Percentiles rank a stretch among this genome's conserved stretches.
Conservation (phyloP, 257 asterid species). For the Nicotiana attenuata region DNA sequence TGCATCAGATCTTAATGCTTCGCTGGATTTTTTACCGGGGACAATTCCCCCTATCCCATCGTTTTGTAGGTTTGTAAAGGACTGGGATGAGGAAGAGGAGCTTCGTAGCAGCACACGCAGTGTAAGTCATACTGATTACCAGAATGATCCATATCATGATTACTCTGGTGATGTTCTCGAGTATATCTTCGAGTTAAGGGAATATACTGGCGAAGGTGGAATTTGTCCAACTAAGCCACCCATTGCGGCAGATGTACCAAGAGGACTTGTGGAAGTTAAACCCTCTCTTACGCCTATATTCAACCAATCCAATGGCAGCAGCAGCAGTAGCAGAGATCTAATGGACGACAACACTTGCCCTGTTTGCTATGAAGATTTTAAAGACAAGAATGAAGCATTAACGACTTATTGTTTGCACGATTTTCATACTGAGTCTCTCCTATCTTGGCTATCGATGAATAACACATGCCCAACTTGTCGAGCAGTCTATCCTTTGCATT, state of each 20-base stretch:
- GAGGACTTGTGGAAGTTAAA: neutral
- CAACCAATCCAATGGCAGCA: neutral
- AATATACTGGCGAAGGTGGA: neutral
- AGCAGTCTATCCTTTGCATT: neutral
- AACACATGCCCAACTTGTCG: neutral
- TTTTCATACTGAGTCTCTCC: neutral
- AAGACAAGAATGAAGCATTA: neutral
- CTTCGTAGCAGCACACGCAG: neutral
- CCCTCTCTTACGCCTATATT: neutral
- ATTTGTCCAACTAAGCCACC: neutral
- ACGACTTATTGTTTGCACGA: neutral
- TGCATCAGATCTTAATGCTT: neutral
- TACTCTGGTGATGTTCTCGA: neutral
- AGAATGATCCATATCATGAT: neutral
- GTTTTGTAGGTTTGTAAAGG: neutral
- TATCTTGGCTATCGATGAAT: neutral
- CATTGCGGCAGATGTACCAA: neutral
- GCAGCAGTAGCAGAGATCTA: neutral
- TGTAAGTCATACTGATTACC: neutral
- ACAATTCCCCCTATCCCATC: neutral
- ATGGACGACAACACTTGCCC: neutral
- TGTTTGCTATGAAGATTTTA: neutral
- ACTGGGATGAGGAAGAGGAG: neutral
- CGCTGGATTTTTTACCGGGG: neutral
- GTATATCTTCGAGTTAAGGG: neutral